Percentiles rank a stretch among this genome's conserved stretches.
These are phyloP conservation scores for Flueggea neowawraea DNA, from an alignment of 441 rosid genomes.

Conservation along the genomic window DNA sequence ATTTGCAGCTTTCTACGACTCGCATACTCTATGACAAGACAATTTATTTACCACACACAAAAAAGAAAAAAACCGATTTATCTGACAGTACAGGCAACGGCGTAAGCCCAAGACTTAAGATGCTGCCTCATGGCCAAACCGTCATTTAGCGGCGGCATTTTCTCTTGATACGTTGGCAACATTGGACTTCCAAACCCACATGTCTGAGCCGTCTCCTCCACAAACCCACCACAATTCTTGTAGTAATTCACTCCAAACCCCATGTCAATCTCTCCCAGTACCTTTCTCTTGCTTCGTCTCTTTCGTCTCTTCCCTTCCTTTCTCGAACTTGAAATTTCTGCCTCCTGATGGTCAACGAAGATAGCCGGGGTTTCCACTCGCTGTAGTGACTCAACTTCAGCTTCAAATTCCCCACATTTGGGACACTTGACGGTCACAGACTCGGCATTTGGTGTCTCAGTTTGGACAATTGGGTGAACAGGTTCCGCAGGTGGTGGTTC, in stretches of 20 bases:
- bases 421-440: constrained; percentile 9
- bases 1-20: too few species aligned
- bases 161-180: constrained; percentile 2
- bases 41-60: too few species aligned
- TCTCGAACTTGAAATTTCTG: constrained; percentile 3
- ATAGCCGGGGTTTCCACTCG: too few species aligned
- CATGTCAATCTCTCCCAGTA: constrained; percentile 12
- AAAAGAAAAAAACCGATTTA: constrained; percentile 1
- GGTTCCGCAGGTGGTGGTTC: constrained; percentile 16
- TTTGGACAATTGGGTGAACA: background rate
- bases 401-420: constrained; percentile 16
- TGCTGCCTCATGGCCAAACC: constrained; percentile 56
- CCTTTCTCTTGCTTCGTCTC: constrained; percentile 27
- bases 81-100: constrained; percentile 50
- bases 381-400: background rate
- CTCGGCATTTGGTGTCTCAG: background rate
- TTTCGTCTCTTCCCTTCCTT: constrained; percentile 17
- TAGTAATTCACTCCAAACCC: constrained; percentile 8
- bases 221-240: constrained; percentile 2
- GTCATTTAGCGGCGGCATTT: constrained; percentile 47
- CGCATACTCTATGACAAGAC: too few species aligned
- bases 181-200: constrained; percentile 1
- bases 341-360: constrained; percentile 1
- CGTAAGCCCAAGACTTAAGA: constrained; percentile 62
- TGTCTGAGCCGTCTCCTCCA: background rate